Base-by-base conservation (phyloP, 768 basidiomycete genomes). In the Russula compacta region DNA sequence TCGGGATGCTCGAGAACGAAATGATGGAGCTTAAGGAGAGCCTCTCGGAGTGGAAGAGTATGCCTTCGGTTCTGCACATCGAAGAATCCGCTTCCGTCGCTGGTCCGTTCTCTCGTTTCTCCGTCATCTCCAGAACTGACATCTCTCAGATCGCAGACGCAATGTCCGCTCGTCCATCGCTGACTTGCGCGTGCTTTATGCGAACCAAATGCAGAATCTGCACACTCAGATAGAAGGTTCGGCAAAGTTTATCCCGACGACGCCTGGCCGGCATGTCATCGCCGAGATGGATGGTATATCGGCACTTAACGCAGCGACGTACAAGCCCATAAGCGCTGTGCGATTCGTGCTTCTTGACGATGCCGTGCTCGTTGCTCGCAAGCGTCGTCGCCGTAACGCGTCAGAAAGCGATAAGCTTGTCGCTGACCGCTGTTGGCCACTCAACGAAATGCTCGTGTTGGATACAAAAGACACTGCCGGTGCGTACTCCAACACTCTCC, bases 1-100 rank as follows among this genome's bases (percentile, higher is more conserved):
- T 99, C 56, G 87, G 89, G 32, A 87, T 90, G 1, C 82, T 99
- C 32, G 97, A 99, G 76, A 95, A 94, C 69, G 95, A 98, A 72
- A 91, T 98, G 88, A 81, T 98, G 35, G 95, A 98, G 69, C 83
- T 99, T 71, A 98, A 97, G 72, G 92, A 95, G 58, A 82, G 89
- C 6, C 79, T 98, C 4, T 86, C 89, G 12, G 97, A 99, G 70
- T 98, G 95, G 88, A 94, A 95, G 72, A 84, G 84, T 58, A 93
- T 98, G 82, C 95, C 97, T 0, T 91, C 93, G 7, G 80, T 92
- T 19, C 79, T 99, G 17, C 92, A 95, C 65, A 87, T 98, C 60
- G 89, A 92, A 53, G 92, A 89, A 69, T 85, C 85, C 15, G 83
- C 84, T 42, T 84, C 83, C 19, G 79, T 79, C 35, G 79, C 86